A percentile compares a stretch with the other conserved stretches of the same genome.
These are phyloP conservation scores for Tricholoma sp. DNA, from an alignment of 768 basidiomycete genomes.

Conservation along the genomic window DNA sequence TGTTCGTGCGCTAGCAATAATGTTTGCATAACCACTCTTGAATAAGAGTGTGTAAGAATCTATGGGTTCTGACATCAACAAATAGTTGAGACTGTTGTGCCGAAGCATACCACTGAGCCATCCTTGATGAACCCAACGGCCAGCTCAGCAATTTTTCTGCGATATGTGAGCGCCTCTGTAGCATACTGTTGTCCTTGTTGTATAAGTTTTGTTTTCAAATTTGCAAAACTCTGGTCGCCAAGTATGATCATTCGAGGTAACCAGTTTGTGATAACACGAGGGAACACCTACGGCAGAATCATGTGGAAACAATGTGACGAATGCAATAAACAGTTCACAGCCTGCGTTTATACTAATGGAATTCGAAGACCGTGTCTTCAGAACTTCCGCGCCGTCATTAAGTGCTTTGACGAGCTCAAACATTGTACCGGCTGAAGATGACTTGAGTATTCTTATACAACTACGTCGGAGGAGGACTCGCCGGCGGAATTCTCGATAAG, in stretches of 20 bases:
- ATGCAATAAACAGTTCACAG: slow-evolving; percentile 86
- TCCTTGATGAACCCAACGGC: slow-evolving; percentile 94
- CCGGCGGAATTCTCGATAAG: slow-evolving; percentile 77
- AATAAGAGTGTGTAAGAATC: slow-evolving; percentile 97
- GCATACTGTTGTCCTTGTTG: slow-evolving; percentile 77
- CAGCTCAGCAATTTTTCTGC: slow-evolving; percentile 83
- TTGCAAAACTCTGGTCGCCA: slow-evolving; percentile 63
- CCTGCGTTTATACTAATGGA: slow-evolving; percentile 86
- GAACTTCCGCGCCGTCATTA: slow-evolving; percentile 62
- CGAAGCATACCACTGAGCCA: slow-evolving; percentile 69
- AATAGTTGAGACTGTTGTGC: background rate
- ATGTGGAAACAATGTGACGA: slow-evolving; percentile 80
- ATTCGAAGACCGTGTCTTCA: slow-evolving; percentile 64
- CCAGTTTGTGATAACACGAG: slow-evolving; percentile 6
- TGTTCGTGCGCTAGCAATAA: slow-evolving; percentile 84
- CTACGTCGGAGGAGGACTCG: slow-evolving; percentile 24
- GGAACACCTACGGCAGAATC: slow-evolving; percentile 62
- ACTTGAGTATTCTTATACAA: slow-evolving; percentile 4
- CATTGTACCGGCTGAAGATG: slow-evolving; percentile 74
- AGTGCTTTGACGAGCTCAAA: slow-evolving; percentile 87
- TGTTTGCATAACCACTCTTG: slow-evolving; percentile 91
- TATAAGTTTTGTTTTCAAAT: slow-evolving; percentile 80
- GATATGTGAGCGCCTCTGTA: slow-evolving; percentile 75
- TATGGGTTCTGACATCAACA: slow-evolving; percentile 26
- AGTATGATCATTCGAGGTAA: slow-evolving; percentile 9